Percentiles rank a stretch among this genome's conserved stretches.
phyloP scores from a whole-genome alignment of 1,284 basidiomycete genomes.

The Mycena sp. region DNA sequence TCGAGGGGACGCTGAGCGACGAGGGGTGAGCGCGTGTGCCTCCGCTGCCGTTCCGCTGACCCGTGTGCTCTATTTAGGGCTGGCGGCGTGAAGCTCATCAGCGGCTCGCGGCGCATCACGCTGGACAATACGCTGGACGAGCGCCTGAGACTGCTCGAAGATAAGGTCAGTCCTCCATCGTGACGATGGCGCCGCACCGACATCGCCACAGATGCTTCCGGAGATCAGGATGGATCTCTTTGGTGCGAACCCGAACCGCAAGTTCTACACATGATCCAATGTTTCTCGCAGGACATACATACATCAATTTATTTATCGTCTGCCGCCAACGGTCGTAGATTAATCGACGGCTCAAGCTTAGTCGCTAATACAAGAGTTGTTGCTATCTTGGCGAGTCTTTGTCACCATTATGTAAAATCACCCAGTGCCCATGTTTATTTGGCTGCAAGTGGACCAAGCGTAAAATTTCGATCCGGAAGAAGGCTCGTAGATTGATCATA shows the following conservation, averaged over 20 bases:
- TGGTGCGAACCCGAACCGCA: slow-evolving; percentile 80
- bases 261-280: slow-evolving; percentile 66
- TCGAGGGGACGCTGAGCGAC: slow-evolving; percentile 76
- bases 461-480: too few relatives aligned
- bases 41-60: not conserved
- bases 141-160: slow-evolving; percentile 86
- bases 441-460: too few relatives aligned
- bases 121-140: slow-evolving; percentile 95
- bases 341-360: too few relatives aligned
- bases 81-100: slow-evolving; percentile 84
- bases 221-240: slow-evolving; percentile 83
- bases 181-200: not conserved
- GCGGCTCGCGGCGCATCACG: slow-evolving; percentile 80
- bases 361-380: too few relatives aligned
- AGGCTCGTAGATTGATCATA: too few relatives aligned
- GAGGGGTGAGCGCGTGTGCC: slow-evolving; percentile 64
- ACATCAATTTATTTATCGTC: slow-evolving; percentile 7
- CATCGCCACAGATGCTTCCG: slow-evolving; percentile 73
- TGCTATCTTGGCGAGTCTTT: too few relatives aligned
- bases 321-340: not conserved
- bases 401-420: too few relatives aligned
- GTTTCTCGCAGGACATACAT: slow-evolving; percentile 9
- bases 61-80: slow-evolving; percentile 57
- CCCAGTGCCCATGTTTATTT: too few relatives aligned
- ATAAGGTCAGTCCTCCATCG: slow-evolving; percentile 68